These are phyloP conservation scores for Aspergillus sp. DNA, from an alignment of 2,329 filamentous ascomycete genomes.

Conservation along the genomic window DNA sequence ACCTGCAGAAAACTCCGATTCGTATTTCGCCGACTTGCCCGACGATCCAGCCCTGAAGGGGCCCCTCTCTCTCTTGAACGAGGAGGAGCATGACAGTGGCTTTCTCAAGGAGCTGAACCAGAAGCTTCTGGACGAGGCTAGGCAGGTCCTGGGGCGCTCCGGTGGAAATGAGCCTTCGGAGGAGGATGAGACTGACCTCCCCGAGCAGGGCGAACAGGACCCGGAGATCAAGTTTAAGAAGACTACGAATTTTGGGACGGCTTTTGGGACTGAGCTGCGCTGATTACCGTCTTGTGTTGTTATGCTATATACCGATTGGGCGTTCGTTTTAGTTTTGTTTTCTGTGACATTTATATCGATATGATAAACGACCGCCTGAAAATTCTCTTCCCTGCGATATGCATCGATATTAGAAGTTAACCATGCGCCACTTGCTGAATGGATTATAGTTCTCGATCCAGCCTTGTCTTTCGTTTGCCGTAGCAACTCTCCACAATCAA, in stretches of 20 bases:
- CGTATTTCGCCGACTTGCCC: conserved; percentile 41
- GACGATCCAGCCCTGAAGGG: conserved; percentile 46
- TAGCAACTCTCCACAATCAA: neutral
- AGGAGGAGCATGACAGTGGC: conserved; percentile 37
- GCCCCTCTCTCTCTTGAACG: conserved; percentile 43
- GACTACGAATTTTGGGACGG: conserved; percentile 49
- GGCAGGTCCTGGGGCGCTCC: conserved; percentile 25
- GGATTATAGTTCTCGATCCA: neutral
- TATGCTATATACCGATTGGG: conserved; percentile 4
- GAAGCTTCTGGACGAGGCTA: conserved; percentile 43
- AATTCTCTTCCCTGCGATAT: conserved; percentile 3
- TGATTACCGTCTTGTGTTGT: neutral
- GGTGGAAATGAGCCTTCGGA: conserved; percentile 23
- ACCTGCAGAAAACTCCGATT: conserved; percentile 39
- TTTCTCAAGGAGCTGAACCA: conserved; percentile 45
- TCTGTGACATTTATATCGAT: conserved; percentile 3
- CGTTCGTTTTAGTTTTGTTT: conserved; percentile 1
- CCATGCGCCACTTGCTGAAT: conserved; percentile 11
- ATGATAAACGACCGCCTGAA: conserved; percentile 7
- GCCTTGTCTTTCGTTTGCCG: neutral
- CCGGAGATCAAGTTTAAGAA: conserved; percentile 44
- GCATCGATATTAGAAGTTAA: conserved; percentile 2
- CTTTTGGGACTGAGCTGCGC: conserved; percentile 36
- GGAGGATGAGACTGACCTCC: conserved; percentile 22
- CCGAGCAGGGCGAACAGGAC: conserved; percentile 28